phyloP scores from a whole-genome alignment of 306 rosid genomes.

The Cucurbita pepo region DNA sequence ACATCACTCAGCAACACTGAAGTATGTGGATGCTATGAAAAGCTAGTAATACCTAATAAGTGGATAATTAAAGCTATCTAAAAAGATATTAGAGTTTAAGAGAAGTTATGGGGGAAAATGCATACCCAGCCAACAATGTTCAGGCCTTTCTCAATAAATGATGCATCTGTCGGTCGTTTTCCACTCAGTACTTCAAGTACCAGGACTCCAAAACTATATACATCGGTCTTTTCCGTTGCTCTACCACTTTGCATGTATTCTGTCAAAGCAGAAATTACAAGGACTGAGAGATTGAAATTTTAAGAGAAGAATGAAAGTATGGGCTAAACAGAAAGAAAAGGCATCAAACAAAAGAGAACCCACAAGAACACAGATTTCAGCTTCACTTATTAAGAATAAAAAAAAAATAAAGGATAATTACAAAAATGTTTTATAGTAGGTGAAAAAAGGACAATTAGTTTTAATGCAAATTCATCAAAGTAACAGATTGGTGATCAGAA shows the following conservation, averaged over 20 bases:
- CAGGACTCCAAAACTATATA: slow-evolving; percentile 89
- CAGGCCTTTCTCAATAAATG: slow-evolving; percentile 89
- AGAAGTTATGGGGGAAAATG: not conserved
- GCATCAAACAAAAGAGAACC: not conserved
- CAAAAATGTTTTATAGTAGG: not conserved
- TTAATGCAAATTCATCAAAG: not conserved
- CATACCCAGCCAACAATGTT: slow-evolving; percentile 98
- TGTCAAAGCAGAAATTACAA: slow-evolving; percentile 16
- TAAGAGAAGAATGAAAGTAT: not conserved
- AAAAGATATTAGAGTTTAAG: not conserved
- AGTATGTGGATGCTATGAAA: not conserved
- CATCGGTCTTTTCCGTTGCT: slow-evolving; percentile 93
- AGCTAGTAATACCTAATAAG: not conserved
- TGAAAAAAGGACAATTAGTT: not conserved
- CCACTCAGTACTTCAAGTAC: slow-evolving; percentile 89
- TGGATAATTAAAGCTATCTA: not conserved
- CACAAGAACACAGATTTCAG: not conserved
- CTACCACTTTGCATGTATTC: slow-evolving; percentile 99
- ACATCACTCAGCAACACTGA: too few relatives aligned
- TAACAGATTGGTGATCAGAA: not conserved
- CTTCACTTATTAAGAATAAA: not conserved
- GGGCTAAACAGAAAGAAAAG: not conserved
- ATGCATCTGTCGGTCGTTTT: slow-evolving; percentile 92
- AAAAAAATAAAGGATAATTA: not conserved
- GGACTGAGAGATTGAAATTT: not conserved